These are phyloP conservation scores for Podila clonocystis DNA, from an alignment of 192 early-diverging fungal genomes.

Conservation along the genomic window DNA sequence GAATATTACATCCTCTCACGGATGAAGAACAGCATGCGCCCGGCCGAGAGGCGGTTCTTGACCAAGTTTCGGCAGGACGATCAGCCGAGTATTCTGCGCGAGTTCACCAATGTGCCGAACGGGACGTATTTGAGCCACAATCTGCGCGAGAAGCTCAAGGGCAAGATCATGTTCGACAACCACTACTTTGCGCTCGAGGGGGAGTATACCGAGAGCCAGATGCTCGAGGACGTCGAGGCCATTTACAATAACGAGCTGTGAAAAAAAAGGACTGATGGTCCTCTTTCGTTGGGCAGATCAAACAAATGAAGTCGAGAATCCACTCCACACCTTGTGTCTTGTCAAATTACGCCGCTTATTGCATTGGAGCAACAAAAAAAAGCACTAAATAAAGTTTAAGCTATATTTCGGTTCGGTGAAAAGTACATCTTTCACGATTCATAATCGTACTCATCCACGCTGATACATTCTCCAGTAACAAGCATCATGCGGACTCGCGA, in stretches of 20 bases:
- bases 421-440: no score
- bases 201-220: neutral
- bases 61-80: slow-evolving; percentile 1
- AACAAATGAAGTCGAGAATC: no score
- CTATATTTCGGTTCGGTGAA: no score
- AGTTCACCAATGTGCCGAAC: neutral
- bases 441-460: no score
- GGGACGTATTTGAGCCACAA: neutral
- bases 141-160: neutral
- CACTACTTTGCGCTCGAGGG: neutral
- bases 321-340: no score
- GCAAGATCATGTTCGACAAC: slow-evolving; percentile 1
- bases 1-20: slow-evolving; percentile 1
- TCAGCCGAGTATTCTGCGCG: neutral
- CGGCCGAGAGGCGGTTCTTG: neutral
- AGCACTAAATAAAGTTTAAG: no score
- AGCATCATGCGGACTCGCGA: no score
- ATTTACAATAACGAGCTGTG: neutral
- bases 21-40: neutral
- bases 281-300: no score
- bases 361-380: no score
- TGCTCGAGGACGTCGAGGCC: neutral
- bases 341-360: no score
- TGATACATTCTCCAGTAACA: no score
- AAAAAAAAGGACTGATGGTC: no score